Evolutionary conservation across 2,329 filamentous ascomycete genomes (phyloP).

Genomic region (Alternaria sp.): DNA sequence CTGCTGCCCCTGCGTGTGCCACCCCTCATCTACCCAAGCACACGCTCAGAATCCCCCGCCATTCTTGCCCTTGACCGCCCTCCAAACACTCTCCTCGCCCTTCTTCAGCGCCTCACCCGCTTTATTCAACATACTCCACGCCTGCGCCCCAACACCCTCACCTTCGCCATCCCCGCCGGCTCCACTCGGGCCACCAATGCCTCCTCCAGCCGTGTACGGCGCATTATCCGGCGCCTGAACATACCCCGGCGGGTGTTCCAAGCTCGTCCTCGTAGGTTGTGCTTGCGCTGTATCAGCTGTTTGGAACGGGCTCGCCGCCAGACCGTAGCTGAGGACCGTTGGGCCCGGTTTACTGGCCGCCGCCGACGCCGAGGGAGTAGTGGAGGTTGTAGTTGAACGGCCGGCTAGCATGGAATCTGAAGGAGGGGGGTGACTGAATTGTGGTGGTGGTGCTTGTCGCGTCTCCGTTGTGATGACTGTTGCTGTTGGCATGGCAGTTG

Average conservation of each 20-base stretch:
- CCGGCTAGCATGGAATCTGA: slow-evolving; percentile 50
- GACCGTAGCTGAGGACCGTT: slow-evolving; percentile 52
- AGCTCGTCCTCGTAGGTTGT: slow-evolving; percentile 24
- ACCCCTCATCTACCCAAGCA: background rate
- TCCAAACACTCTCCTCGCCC: slow-evolving; percentile 50
- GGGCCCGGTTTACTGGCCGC: slow-evolving; percentile 40
- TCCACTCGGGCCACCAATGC: slow-evolving; percentile 41
- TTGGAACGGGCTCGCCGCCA: slow-evolving; percentile 41
- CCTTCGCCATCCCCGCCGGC: slow-evolving; percentile 19
- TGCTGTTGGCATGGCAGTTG: slow-evolving; percentile 32
- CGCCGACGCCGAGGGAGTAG: slow-evolving; percentile 2
- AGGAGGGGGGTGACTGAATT: slow-evolving; percentile 53
- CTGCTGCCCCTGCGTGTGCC: background rate
- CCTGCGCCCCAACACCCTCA: slow-evolving; percentile 41
- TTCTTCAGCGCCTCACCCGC: slow-evolving; percentile 48
- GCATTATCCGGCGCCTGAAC: slow-evolving; percentile 55
- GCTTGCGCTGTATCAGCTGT: slow-evolving; percentile 21
- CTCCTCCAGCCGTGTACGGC: slow-evolving; percentile 53
- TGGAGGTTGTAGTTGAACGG: slow-evolving; percentile 47
- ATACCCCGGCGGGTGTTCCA: slow-evolving; percentile 60
- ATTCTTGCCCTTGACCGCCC: slow-evolving; percentile 42
- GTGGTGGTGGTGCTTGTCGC: slow-evolving; percentile 18
- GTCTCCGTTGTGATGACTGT: slow-evolving; percentile 46
- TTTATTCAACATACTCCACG: slow-evolving; percentile 49
- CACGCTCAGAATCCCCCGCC: slow-evolving; percentile 3